Conservation (phyloP, 2,329 filamentous ascomycete genomes). For the Trichoderma koningii region DNA sequence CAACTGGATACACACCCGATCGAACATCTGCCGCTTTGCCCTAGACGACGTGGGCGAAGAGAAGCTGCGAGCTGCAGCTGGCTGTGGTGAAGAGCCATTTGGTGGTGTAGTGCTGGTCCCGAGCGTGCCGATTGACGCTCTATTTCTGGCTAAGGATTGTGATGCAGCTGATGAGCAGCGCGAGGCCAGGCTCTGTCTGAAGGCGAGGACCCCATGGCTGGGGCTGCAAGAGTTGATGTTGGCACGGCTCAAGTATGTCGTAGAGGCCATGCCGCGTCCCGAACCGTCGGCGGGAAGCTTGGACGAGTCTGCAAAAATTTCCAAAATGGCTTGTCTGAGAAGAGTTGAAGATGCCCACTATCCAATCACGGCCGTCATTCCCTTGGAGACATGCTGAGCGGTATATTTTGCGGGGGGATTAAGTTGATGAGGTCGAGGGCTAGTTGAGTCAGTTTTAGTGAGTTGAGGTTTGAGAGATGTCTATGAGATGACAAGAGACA, state of each 20-base stretch:
- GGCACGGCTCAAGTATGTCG: constrained; percentile 46
- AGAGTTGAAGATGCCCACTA: background rate
- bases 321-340: background rate
- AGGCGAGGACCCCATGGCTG: constrained; percentile 30
- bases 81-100: constrained; percentile 17
- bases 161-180: background rate
- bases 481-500: background rate
- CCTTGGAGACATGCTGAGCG: background rate
- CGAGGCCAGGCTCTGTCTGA: background rate
- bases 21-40: constrained; percentile 39
- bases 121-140: background rate
- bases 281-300: constrained; percentile 18
- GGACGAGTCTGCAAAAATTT: constrained; percentile 2
- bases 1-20: constrained; percentile 35
- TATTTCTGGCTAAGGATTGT: background rate
- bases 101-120: background rate
- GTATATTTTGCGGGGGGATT: background rate
- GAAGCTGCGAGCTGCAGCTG: constrained; percentile 34
- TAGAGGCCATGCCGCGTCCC: constrained; percentile 30
- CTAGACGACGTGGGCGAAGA: constrained; percentile 38
- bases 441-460: background rate
- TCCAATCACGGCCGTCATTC: background rate
- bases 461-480: background rate
- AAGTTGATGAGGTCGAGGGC: background rate
- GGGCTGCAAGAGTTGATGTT: constrained; percentile 44